Percentiles rank a stretch among this genome's conserved stretches.
These are phyloP conservation scores for Phytopythium aichiense DNA, from an alignment of 352 stramenopile genomes.

Conservation along the genomic window DNA sequence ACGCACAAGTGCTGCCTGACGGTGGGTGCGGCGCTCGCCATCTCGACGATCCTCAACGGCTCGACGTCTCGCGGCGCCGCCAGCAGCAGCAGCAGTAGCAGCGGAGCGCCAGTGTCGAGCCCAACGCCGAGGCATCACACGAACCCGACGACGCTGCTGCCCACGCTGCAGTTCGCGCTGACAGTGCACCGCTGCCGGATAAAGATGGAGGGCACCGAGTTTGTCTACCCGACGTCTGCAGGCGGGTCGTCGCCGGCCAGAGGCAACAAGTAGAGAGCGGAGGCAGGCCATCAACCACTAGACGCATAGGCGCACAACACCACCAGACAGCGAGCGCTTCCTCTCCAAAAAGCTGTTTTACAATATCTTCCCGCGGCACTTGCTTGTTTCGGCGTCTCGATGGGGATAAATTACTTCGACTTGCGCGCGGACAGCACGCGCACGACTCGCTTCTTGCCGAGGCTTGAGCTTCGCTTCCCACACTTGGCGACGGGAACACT, in stretches of 20 bases:
- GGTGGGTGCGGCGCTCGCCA: constrained; percentile 69
- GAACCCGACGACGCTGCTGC: constrained; percentile 49
- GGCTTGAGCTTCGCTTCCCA: neutral
- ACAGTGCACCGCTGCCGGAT: constrained; percentile 78
- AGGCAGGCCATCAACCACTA: neutral
- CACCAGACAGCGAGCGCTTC: neutral
- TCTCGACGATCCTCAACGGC: constrained; percentile 78
- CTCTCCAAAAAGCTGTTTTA: neutral
- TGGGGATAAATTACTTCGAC: constrained; percentile 30
- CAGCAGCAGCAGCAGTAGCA: neutral
- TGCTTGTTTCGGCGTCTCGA: neutral
- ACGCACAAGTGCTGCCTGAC: constrained; percentile 84
- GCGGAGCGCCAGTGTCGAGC: constrained; percentile 13
- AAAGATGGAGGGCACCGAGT: constrained; percentile 76
- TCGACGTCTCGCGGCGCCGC: constrained; percentile 24
- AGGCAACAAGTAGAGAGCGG: neutral
- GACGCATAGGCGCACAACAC: neutral
- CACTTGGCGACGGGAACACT: neutral
- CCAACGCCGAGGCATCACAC: constrained; percentile 40
- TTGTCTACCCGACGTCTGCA: constrained; percentile 37
- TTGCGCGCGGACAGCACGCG: neutral
- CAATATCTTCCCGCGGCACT: neutral
- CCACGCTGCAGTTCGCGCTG: constrained; percentile 74
- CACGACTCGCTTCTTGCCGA: no score
- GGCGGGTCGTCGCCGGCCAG: neutral